A percentile compares a stretch with the other conserved stretches of the same genome.
Evolutionary conservation across 495 filamentous ascomycete species (phyloP).

Genomic region (Bryoglossum gracile): DNA sequence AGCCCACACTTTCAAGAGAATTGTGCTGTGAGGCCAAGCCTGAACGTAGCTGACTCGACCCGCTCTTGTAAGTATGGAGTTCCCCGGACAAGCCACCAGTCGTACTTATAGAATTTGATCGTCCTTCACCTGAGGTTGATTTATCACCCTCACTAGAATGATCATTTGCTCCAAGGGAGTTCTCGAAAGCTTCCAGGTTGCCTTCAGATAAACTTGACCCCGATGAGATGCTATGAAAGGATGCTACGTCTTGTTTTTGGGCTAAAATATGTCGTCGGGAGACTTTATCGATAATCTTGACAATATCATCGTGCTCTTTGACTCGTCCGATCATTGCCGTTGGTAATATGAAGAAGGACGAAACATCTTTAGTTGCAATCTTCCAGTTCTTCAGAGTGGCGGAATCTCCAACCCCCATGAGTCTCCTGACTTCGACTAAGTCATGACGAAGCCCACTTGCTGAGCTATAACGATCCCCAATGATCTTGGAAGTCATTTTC

Average conservation of each 20-base stretch:
- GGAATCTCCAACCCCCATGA: conserved; percentile 69
- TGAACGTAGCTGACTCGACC: conserved; percentile 13
- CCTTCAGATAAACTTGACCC: conserved; percentile 47
- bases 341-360: conserved; percentile 79
- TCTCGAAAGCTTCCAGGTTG: conserved; percentile 40
- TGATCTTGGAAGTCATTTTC: conserved; percentile 82
- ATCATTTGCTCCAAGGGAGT: conserved; percentile 26
- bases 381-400: conserved; percentile 59
- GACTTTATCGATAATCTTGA: conserved; percentile 66
- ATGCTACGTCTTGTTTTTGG: conserved; percentile 39
- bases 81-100: conserved; percentile 1
- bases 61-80: background rate
- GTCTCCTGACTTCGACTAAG: conserved; percentile 55
- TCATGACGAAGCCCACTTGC: conserved; percentile 76
- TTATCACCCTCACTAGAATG: conserved; percentile 38
- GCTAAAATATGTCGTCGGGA: conserved; percentile 47
- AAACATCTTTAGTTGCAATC: conserved; percentile 70
- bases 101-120: conserved; percentile 9
- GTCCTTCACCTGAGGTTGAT: conserved; percentile 39
- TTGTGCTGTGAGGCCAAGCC: conserved; percentile 17
- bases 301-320: conserved; percentile 58
- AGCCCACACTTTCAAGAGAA: conserved; percentile 13
- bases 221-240: conserved; percentile 43
- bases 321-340: conserved; percentile 70
- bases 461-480: conserved; percentile 78